Evolutionary conservation across 805 yeast species (phyloP).

Genomic region (Saturnispora dispora): DNA sequence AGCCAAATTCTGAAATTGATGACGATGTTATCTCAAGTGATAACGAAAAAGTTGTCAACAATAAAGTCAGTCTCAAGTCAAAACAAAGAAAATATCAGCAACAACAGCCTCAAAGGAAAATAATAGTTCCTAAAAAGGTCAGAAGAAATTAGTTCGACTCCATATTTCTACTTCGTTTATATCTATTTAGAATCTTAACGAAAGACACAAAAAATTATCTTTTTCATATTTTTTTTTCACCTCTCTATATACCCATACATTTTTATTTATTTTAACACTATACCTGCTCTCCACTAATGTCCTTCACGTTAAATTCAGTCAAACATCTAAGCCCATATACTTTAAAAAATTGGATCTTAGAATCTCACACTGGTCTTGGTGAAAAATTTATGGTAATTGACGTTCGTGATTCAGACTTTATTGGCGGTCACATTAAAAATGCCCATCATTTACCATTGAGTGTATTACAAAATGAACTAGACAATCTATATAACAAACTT

Average conservation of each 20-base stretch:
- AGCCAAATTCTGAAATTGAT: constrained; percentile 18
- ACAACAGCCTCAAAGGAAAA: constrained; percentile 6
- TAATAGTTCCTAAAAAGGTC: constrained; percentile 1
- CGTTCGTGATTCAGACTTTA: constrained; percentile 74
- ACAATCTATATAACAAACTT: constrained; percentile 28
- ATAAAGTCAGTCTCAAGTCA: not conserved
- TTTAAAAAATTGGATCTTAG: constrained; percentile 38
- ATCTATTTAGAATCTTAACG: not conserved
- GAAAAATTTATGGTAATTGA: constrained; percentile 55
- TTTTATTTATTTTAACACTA: not conserved
- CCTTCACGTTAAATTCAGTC: constrained; percentile 32
- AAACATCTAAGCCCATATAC: constrained; percentile 38
- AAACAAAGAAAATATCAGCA: not conserved
- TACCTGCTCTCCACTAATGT: not conserved
- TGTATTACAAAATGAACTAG: constrained; percentile 30
- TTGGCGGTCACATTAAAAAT: constrained; percentile 64
- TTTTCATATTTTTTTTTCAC: not conserved
- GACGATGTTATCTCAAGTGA: constrained; percentile 11
- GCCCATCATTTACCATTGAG: constrained; percentile 50
- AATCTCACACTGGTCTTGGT: constrained; percentile 30
- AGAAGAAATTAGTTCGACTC: not conserved
- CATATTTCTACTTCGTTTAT: not conserved
- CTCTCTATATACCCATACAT: not conserved
- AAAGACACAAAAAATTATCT: not conserved
- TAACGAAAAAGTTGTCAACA: not conserved